Conservation (phyloP, 345 rosid genomes). For the Eucalyptus dawsonii region DNA sequence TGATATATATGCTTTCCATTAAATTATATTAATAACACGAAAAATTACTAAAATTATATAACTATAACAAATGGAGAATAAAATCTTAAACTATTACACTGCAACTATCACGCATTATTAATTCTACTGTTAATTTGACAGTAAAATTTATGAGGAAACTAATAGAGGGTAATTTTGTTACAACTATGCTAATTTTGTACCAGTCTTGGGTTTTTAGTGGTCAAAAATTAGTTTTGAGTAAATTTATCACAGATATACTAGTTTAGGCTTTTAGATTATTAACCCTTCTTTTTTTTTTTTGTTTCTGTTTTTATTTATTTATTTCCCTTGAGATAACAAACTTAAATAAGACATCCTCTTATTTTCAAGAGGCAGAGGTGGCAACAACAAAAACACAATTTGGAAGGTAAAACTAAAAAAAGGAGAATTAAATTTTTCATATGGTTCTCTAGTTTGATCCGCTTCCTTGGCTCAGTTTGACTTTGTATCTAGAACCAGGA, state of each 20-base stretch:
- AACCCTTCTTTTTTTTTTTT: too few relatives aligned
- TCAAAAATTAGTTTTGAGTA: too few relatives aligned
- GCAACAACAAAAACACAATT: background rate
- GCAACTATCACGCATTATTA: too few relatives aligned
- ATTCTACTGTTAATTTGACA: too few relatives aligned
- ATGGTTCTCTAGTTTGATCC: background rate
- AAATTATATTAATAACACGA: too few relatives aligned
- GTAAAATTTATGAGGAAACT: too few relatives aligned
- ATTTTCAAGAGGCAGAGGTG: background rate
- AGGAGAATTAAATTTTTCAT: background rate
- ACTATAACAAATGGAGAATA: fast-evolving
- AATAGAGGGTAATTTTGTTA: too few relatives aligned
- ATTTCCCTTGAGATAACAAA: background rate
- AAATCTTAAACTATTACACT: too few relatives aligned
- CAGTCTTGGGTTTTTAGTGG: fast-evolving
- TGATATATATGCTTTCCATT: fast-evolving
- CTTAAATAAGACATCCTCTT: background rate
- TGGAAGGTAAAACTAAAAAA: background rate
- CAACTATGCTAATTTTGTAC: too few relatives aligned
- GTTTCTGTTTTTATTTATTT: background rate
- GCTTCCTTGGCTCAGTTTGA: background rate
- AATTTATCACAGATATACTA: fast-evolving
- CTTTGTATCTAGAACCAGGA: background rate
- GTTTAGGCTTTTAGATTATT: fast-evolving
- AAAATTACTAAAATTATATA: too few relatives aligned